A percentile compares a stretch with the other conserved stretches of the same genome.
Conservation (phyloP, 1,284 basidiomycete genomes). For the Wallemia ichthyophaga region DNA sequence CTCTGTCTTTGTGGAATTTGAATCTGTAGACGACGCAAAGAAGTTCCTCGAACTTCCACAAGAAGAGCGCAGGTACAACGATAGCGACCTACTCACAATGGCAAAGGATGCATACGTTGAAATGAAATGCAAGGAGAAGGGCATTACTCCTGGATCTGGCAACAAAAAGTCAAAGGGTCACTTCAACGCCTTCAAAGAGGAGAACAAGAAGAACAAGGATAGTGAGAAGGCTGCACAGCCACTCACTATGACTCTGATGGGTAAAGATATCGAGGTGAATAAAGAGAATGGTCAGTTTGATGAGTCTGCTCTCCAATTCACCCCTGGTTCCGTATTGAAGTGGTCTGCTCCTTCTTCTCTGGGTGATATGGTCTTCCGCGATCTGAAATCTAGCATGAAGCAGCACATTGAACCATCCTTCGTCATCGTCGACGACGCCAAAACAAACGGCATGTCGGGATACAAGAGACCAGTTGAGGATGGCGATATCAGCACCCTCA, state of each 20-base stretch:
- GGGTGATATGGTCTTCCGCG: not conserved
- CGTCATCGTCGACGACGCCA: not conserved
- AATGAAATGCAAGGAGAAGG: constrained; percentile 95
- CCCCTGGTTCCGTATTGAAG: not conserved
- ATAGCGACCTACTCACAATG: constrained; percentile 49
- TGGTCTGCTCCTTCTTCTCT: not conserved
- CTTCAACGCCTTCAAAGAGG: not conserved
- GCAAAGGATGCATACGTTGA: constrained; percentile 76
- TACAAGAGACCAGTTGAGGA: not conserved
- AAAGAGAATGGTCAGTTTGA: not conserved
- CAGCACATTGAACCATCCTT: not conserved
- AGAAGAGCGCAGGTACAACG: constrained; percentile 46
- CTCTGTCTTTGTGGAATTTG: constrained; percentile 78
- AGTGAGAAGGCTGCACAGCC: not conserved
- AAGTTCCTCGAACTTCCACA: constrained; percentile 42
- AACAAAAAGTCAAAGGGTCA: constrained; percentile 18
- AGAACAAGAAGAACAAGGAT: not conserved
- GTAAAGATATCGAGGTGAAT: not conserved
- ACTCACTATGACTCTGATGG: not conserved
- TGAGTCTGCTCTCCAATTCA: not conserved
- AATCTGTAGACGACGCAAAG: constrained; percentile 34
- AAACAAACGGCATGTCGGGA: not conserved
- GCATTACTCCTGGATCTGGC: constrained; percentile 24
- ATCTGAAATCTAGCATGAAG: not conserved
- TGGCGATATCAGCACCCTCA: not conserved